phyloP scores from a whole-genome alignment of 441 rosid species.

The Jatropha multifida region DNA sequence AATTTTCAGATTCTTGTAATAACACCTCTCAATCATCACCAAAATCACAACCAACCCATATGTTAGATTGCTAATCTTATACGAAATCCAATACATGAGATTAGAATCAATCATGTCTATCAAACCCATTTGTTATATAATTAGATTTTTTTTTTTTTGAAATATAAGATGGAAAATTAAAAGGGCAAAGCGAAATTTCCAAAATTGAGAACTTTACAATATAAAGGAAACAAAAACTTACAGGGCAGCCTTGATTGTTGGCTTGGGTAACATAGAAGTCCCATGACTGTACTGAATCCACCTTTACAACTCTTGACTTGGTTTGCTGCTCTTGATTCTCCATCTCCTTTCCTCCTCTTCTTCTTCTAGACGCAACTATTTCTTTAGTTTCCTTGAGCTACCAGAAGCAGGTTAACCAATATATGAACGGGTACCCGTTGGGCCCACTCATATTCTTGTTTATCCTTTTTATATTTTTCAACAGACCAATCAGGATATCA shows the following conservation, averaged over 20 bases:
- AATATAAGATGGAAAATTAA: not conserved
- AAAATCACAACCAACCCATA: not conserved
- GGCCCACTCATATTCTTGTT: not conserved
- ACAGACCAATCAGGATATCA: no score
- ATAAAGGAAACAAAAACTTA: slow-evolving; percentile 24
- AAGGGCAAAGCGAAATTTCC: not conserved
- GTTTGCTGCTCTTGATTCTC: slow-evolving; percentile 47
- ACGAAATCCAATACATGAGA: not conserved
- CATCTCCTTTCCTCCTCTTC: slow-evolving; percentile 30
- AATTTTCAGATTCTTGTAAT: not conserved
- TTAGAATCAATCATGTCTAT: no score
- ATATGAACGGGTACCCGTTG: not conserved
- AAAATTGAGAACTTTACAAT: not conserved
- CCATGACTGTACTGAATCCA: slow-evolving; percentile 69
- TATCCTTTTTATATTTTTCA: not conserved
- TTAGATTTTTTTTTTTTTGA: not conserved
- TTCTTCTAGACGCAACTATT: not conserved
- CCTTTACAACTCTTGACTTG: slow-evolving; percentile 53
- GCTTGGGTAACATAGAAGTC: slow-evolving; percentile 56
- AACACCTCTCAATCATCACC: not conserved
- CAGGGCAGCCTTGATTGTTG: slow-evolving; percentile 55
- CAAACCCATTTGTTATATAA: no score
- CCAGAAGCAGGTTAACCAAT: not conserved
- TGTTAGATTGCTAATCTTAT: not conserved
- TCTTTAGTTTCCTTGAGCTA: not conserved